Evolutionary conservation across 2,329 filamentous ascomycete genomes (phyloP).

Genomic region (Hawksworthiomyces lignivorus): DNA sequence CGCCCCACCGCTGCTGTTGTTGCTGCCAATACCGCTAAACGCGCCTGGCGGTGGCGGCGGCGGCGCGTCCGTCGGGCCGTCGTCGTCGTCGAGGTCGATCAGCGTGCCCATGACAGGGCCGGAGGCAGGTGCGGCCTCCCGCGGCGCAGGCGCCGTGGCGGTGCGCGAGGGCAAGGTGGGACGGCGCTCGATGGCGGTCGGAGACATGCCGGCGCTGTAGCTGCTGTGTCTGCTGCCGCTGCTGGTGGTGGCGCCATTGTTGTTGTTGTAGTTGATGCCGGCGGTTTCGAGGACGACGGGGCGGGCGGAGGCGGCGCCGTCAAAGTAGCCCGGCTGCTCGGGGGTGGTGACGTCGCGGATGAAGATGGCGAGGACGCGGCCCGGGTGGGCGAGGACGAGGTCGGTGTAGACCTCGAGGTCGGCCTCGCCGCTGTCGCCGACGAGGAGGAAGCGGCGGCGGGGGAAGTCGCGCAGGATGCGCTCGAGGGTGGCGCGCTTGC

Average conservation of each 20-base stretch:
- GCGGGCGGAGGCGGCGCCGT: constrained; percentile 39
- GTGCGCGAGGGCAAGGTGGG: constrained; percentile 5
- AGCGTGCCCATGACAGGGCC: constrained; percentile 46
- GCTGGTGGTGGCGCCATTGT: constrained; percentile 16
- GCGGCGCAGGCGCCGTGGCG: constrained; percentile 25
- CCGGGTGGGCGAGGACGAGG: constrained; percentile 75
- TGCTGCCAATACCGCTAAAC: neutral
- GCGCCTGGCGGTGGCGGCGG: too few species aligned
- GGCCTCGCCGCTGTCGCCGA: constrained; percentile 93
- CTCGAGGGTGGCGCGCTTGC: constrained; percentile 83
- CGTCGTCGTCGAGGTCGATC: constrained; percentile 53
- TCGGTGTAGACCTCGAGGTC: constrained; percentile 97
- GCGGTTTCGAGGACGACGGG: constrained; percentile 12
- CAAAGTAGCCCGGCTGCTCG: constrained; percentile 68
- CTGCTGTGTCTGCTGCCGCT: too few species aligned
- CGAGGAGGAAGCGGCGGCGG: constrained; percentile 76
- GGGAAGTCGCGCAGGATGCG: constrained; percentile 86
- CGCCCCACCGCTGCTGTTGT: neutral
- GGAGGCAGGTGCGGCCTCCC: constrained; percentile 16
- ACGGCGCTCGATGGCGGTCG: neutral
- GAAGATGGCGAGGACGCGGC: constrained; percentile 77
- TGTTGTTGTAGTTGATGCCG: constrained; percentile 3
- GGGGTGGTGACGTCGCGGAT: constrained; percentile 92
- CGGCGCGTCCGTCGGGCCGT: too few species aligned
- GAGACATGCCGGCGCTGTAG: too few species aligned